A percentile compares a stretch with the other conserved stretches of the same genome.
Conservation (phyloP, 169 alveolate genomes). For the Cryptosporidium bovis region DNA sequence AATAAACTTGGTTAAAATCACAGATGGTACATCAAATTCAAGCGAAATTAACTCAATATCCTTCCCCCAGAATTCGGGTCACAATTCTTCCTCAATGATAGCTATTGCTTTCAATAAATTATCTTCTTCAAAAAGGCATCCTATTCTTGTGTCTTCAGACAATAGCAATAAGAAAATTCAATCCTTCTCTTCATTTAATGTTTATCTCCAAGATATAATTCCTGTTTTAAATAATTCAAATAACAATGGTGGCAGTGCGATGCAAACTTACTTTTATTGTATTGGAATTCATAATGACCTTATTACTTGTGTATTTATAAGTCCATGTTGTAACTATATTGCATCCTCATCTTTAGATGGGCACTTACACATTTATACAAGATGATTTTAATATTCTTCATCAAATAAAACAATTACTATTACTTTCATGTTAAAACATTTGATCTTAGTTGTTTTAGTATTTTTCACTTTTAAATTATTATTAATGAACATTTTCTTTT, state of each 20-base stretch:
- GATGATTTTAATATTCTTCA: neutral
- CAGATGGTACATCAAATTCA: slow-evolving; percentile 55
- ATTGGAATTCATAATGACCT: slow-evolving; percentile 39
- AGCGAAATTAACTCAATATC: slow-evolving; percentile 63
- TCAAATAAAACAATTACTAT: too few species aligned
- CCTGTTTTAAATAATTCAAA: neutral
- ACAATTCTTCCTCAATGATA: slow-evolving; percentile 7
- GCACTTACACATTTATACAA: slow-evolving; percentile 44
- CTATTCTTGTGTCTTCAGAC: slow-evolving; percentile 55
- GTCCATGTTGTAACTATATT: slow-evolving; percentile 46
- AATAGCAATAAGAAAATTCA: slow-evolving; percentile 22
- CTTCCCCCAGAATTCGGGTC: neutral
- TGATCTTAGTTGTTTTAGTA: neutral
- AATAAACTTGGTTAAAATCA: slow-evolving; percentile 48
- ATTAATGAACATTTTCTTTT: too few species aligned
- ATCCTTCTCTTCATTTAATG: slow-evolving; percentile 66
- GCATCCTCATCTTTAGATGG: slow-evolving; percentile 58
- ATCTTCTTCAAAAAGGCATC: slow-evolving; percentile 56
- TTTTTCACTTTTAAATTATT: too few species aligned
- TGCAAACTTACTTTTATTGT: slow-evolving; percentile 31
- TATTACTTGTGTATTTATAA: slow-evolving; percentile 31
- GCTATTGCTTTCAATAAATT: slow-evolving; percentile 47
- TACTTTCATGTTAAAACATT: neutral
- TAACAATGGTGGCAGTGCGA: neutral
- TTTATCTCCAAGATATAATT: slow-evolving; percentile 42